Evolutionary conservation across 2,329 filamentous ascomycete genomes (phyloP).

Genomic region (Botrytis paeoniae): DNA sequence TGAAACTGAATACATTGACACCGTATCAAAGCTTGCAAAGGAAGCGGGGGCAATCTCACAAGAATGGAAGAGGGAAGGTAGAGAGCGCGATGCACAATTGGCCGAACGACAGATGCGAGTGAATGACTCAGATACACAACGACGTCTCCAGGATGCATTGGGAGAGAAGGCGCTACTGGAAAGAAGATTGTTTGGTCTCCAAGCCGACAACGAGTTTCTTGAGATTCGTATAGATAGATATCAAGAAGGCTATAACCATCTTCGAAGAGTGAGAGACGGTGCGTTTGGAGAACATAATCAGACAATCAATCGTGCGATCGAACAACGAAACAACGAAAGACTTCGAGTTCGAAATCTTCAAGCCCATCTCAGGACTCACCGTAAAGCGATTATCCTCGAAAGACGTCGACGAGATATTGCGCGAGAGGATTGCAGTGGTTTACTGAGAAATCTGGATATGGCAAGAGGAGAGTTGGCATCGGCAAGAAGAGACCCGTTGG

Average conservation of each 20-base stretch:
- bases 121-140: background rate
- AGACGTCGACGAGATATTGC: too few species aligned
- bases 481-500: background rate
- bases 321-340: too few species aligned
- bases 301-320: background rate
- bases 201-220: background rate
- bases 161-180: background rate
- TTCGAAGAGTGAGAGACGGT: too few species aligned
- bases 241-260: background rate
- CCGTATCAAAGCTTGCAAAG: background rate
- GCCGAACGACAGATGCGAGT: too few species aligned
- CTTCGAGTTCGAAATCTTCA: background rate
- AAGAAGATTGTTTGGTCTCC: fast-evolving
- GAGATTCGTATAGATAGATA: background rate
- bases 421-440: background rate
- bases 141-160: background rate
- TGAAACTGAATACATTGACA: background rate
- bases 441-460: background rate
- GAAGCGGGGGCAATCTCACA: background rate
- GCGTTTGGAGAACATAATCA: background rate
- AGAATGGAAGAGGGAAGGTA: background rate
- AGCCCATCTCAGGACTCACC: background rate
- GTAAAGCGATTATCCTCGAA: background rate
- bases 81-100: background rate
- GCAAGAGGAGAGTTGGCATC: background rate